Percentiles rank a stretch among this genome's conserved stretches.
These are phyloP conservation scores for Senecio squalidus DNA, from an alignment of 140 eudicot genomes.

Conservation along the genomic window DNA sequence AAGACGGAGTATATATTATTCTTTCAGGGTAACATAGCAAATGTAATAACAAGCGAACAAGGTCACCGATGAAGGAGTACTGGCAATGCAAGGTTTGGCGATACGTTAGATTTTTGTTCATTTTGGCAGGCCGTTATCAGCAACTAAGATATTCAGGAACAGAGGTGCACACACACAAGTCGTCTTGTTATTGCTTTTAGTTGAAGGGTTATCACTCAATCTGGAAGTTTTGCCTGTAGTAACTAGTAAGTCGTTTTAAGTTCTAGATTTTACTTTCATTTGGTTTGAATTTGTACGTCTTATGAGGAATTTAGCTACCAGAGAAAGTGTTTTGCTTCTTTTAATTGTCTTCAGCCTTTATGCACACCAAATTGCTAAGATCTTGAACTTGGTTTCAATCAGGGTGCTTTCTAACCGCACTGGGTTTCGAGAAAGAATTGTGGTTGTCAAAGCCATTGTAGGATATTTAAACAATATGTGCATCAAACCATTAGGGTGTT, in stretches of 20 bases:
- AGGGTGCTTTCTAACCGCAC: no score
- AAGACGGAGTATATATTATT: neutral
- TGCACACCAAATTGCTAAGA: neutral
- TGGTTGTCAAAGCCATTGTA: no score
- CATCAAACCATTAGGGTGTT: no score
- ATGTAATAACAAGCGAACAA: slow-evolving; percentile 73
- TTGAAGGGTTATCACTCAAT: slow-evolving; percentile 15
- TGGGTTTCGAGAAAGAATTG: no score
- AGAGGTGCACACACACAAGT: slow-evolving; percentile 13
- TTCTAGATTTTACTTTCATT: neutral
- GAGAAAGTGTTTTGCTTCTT: slow-evolving; percentile 3
- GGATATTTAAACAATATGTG: no score
- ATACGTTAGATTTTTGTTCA: slow-evolving; percentile 31
- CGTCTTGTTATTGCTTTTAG: slow-evolving; percentile 4
- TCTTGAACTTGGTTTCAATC: no score
- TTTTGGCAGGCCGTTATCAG: slow-evolving; percentile 9
- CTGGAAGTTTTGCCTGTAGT: slow-evolving; percentile 13
- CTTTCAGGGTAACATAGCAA: slow-evolving; percentile 64
- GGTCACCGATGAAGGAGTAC: slow-evolving; percentile 53
- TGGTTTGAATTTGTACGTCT: slow-evolving; percentile 13
- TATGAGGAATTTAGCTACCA: slow-evolving; percentile 16
- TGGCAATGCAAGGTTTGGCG: slow-evolving; percentile 51
- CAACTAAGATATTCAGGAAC: slow-evolving; percentile 9
- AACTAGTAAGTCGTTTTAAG: neutral
- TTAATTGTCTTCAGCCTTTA: neutral